These are phyloP conservation scores for Amanita inopinata DNA, from an alignment of 768 basidiomycete genomes.

Conservation along the genomic window DNA sequence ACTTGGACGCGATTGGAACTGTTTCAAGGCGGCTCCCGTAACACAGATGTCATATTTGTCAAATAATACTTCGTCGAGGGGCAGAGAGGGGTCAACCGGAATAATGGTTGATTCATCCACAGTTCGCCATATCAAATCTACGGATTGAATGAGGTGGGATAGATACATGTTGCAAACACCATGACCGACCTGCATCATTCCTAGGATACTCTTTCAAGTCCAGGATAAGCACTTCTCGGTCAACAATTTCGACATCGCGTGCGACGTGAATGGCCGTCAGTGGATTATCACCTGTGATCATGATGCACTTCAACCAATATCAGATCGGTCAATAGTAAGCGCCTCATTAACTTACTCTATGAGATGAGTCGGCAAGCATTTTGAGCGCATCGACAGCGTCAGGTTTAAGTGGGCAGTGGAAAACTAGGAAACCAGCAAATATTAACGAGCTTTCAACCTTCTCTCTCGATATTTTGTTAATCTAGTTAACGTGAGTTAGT, in stretches of 20 bases:
- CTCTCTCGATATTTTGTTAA: conserved; percentile 80
- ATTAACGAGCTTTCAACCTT: conserved; percentile 66
- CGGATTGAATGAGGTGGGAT: conserved; percentile 2
- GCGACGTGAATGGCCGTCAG: conserved; percentile 96
- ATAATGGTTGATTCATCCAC: conserved; percentile 90
- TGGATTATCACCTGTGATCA: conserved; percentile 99
- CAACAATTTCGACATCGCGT: conserved; percentile 92
- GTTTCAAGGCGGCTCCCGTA: conserved; percentile 89
- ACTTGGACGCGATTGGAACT: conserved; percentile 60
- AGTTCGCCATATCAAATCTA: conserved; percentile 87
- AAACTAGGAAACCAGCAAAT: conserved; percentile 97
- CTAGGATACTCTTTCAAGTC: conserved; percentile 79
- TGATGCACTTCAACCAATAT: conserved; percentile 61
- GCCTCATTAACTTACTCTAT: conserved; percentile 61
- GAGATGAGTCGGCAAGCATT: conserved; percentile 93
- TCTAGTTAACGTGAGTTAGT: conserved; percentile 32
- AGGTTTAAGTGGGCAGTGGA: conserved; percentile 94
- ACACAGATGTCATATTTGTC: conserved; percentile 92
- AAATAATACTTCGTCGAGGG: conserved; percentile 70
- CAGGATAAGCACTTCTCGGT: conserved; percentile 87
- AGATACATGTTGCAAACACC: not conserved
- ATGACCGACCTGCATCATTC: conserved; percentile 50
- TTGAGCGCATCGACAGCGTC: conserved; percentile 88
- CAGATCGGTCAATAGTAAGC: not conserved
- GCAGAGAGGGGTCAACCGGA: conserved; percentile 69